phyloP scores from a whole-genome alignment of 305 asterid genomes.

The Fraxinus sp. region DNA sequence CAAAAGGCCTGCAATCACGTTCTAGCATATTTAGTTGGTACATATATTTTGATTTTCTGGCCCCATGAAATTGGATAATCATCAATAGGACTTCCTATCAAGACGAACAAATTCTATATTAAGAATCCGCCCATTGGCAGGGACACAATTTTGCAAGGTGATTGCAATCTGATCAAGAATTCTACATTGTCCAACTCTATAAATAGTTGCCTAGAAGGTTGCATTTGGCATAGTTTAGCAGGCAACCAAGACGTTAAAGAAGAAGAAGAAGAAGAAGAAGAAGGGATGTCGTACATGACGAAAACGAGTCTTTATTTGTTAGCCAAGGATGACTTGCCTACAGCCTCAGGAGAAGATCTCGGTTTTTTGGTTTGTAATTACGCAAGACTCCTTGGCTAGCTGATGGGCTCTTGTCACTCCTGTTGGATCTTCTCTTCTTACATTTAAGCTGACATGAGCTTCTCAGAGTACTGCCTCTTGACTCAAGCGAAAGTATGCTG shows the following conservation, averaged over 20 bases:
- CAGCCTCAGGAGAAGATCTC: neutral
- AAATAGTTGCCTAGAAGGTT: constrained; percentile 20
- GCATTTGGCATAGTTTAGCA: neutral
- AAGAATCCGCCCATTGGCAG: neutral
- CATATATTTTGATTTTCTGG: neutral
- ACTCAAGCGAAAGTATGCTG: neutral
- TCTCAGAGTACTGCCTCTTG: neutral
- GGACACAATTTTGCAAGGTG: neutral
- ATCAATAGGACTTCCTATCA: neutral
- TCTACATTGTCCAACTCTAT: neutral
- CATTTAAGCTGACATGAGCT: neutral
- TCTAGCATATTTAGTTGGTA: neutral
- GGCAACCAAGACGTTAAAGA: neutral
- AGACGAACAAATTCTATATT: constrained; percentile 17
- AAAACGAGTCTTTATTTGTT: constrained; percentile 28
- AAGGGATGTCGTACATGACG: constrained; percentile 37
- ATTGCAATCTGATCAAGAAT: neutral
- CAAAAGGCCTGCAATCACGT: neutral
- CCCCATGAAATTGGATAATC: neutral
- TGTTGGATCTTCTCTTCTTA: constrained; percentile 28
- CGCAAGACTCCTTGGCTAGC: constrained; percentile 43
- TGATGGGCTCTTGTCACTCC: constrained; percentile 30
- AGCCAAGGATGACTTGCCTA: constrained; percentile 51
- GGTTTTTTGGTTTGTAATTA: neutral
- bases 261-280: neutral